phyloP scores from a whole-genome alignment of 2,329 filamentous ascomycete species.

The Cladosporium halotolerans region DNA sequence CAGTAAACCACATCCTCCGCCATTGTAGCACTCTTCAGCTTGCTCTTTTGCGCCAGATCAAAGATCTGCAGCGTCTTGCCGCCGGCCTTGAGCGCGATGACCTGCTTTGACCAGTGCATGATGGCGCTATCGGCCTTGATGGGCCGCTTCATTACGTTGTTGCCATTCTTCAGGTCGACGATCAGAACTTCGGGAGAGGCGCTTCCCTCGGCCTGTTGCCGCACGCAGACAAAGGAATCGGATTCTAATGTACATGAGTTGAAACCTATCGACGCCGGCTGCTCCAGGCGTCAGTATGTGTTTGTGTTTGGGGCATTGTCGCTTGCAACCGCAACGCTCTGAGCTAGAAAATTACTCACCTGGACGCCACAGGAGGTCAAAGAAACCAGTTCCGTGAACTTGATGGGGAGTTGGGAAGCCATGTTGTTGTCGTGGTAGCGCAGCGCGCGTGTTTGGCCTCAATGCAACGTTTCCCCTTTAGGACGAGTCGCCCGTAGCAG shows the following conservation, averaged over 20 bases:
- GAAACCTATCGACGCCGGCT: constrained; percentile 73
- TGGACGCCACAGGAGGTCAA: constrained; percentile 44
- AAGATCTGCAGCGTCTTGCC: constrained; percentile 95
- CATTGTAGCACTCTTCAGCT: constrained; percentile 95
- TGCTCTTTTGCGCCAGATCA: constrained; percentile 84
- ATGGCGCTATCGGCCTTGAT: constrained; percentile 99
- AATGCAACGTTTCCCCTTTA: constrained; percentile 10
- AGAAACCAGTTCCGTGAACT: constrained; percentile 86
- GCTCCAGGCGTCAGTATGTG: constrained; percentile 17
- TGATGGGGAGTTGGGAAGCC: constrained; percentile 74
- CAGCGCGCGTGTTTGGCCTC: constrained; percentile 17
- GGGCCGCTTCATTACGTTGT: constrained; percentile 86
- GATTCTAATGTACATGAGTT: constrained; percentile 95
- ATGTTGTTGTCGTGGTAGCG: constrained; percentile 33
- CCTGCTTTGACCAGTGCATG: constrained; percentile 95
- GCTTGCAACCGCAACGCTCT: neutral
- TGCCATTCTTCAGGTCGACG: constrained; percentile 93
- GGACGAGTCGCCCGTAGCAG: constrained; percentile 7
- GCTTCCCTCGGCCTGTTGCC: constrained; percentile 82
- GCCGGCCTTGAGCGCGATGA: constrained; percentile 95
- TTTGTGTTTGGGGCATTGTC: constrained; percentile 5
- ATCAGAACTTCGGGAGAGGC: constrained; percentile 92
- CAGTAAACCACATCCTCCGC: constrained; percentile 97
- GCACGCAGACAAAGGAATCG: constrained; percentile 90
- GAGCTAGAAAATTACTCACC: constrained; percentile 31